Evolutionary conservation across 2,329 filamentous ascomycete species (phyloP), one percentile per base, ranked within the genome.

Genomic region (Fonsecaea erecta): DNA sequence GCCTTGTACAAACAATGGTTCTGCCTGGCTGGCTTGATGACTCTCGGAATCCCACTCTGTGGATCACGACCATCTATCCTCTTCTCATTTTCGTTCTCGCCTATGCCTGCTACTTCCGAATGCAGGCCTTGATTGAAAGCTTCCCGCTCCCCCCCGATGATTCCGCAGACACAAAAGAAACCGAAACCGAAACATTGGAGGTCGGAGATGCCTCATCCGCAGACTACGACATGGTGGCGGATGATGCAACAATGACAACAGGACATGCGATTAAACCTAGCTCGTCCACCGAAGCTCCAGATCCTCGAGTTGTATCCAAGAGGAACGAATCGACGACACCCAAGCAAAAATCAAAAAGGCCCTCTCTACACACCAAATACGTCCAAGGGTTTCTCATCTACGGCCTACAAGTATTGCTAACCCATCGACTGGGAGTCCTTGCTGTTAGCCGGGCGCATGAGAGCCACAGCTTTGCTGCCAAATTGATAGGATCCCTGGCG

Each of bases 151-250:
- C 18, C 34, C 30, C 34, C 30, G 34, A 46, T 21, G 54, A 40
- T 57, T 37, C 54, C 37, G 26, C 26, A 18, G 34, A 35, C 18
- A 46, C 30, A 57, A 35, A 30, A 57, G 35, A 37, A 37, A 37
- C 16, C 35, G 35, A 57, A 40, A 24, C 21, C 18, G 18, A 57
- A 46, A 18, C 32, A 37, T 37, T 35, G 21, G 54, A 18, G n/a
- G 32, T 21, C 35, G 18, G 37, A 35, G 34, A 30, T 18, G 34
- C 28, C 54, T 37, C 54, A 18, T 57, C 35, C 26, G 35, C 35
- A 30, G 54, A 40, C 28, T 57, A 57, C 54, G 54, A 57, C 18
- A 21, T 57, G 54, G 37, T 57, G n/a, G 54, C 54, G 37, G 54
- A 57, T 43, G 34, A 57, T 57, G 18, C 37, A 30, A 35, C 34